These are phyloP conservation scores for Thermothelomyces thermophilus DNA, from an alignment of 2,329 filamentous ascomycete genomes.

Conservation along the genomic window DNA sequence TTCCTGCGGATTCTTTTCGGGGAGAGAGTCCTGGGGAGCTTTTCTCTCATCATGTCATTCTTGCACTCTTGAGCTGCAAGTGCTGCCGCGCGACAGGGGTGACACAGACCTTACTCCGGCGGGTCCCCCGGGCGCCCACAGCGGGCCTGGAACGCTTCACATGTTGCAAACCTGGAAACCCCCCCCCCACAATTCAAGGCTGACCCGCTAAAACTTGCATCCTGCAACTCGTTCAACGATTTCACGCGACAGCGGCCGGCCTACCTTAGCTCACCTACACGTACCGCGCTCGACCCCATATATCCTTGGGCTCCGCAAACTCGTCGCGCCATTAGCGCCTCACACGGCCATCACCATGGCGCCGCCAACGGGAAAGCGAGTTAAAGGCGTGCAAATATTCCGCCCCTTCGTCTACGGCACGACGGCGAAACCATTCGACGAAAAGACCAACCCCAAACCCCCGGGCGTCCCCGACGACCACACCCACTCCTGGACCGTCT, in stretches of 20 bases:
- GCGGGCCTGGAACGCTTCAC: neutral
- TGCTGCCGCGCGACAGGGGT: slow-evolving; percentile 11
- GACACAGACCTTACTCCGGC: slow-evolving; percentile 6
- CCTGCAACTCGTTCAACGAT: neutral
- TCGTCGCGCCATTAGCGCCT: too few species aligned
- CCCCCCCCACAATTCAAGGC: slow-evolving; percentile 21
- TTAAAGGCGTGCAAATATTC: slow-evolving; percentile 58
- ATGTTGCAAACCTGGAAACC: slow-evolving; percentile 5
- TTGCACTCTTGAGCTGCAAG: neutral
- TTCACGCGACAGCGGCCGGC: neutral
- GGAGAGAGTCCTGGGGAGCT: neutral
- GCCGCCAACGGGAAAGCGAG: slow-evolving; percentile 55
- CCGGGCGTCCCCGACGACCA: slow-evolving; percentile 76
- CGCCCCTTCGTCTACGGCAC: slow-evolving; percentile 69
- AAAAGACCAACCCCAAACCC: slow-evolving; percentile 70
- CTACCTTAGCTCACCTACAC: too few species aligned
- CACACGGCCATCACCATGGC: slow-evolving; percentile 41
- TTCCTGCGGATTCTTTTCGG: neutral
- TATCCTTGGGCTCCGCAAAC: too few species aligned
- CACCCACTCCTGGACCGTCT: slow-evolving; percentile 94
- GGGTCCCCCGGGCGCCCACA: neutral
- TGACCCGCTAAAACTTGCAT: slow-evolving; percentile 1
- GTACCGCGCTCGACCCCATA: too few species aligned
- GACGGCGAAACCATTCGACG: slow-evolving; percentile 72
- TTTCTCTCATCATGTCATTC: neutral